These are phyloP conservation scores for Rubia balearica DNA, from an alignment of 305 asterid species.

Conservation along the genomic window DNA sequence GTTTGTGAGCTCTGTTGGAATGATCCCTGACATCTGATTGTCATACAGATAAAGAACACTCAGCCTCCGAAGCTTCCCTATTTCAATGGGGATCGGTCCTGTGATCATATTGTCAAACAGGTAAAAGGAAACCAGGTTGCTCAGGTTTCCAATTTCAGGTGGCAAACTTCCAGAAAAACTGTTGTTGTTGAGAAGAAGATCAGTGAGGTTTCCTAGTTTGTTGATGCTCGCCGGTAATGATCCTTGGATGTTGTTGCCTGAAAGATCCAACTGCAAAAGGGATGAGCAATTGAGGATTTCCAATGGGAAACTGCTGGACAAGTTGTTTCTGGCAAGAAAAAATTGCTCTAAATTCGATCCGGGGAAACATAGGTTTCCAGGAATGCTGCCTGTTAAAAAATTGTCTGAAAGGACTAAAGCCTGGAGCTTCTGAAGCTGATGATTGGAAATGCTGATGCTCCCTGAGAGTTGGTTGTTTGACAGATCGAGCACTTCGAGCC, in stretches of 20 bases:
- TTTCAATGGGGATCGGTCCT: constrained; percentile 56
- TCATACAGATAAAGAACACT: constrained; percentile 53
- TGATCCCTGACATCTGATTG: constrained; percentile 67
- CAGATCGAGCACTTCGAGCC: constrained; percentile 46
- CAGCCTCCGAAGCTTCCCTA: constrained; percentile 59
- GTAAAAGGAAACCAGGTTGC: constrained; percentile 36
- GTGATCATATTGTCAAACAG: constrained; percentile 66
- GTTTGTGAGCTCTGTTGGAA: constrained; percentile 68
- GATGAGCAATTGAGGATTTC: constrained; percentile 55
- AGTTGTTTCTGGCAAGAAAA: constrained; percentile 44
- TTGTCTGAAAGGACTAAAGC: constrained; percentile 45
- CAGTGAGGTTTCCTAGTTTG: constrained; percentile 50
- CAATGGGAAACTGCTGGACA: constrained; percentile 57
- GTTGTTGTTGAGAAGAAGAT: constrained; percentile 82
- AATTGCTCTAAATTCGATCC: constrained; percentile 35
- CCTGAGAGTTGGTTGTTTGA: constrained; percentile 70
- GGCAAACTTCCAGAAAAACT: constrained; percentile 62
- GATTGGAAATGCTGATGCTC: constrained; percentile 29
- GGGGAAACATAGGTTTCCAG: constrained; percentile 37
- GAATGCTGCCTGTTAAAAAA: constrained; percentile 37
- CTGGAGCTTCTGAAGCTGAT: constrained; percentile 43
- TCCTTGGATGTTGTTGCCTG: constrained; percentile 54
- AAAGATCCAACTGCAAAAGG: constrained; percentile 58
- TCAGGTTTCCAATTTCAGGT: constrained; percentile 61
- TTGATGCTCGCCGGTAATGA: constrained; percentile 43